Base-by-base conservation (phyloP, 75 land plant genomes). In the Ceratopteris richardii region DNA sequence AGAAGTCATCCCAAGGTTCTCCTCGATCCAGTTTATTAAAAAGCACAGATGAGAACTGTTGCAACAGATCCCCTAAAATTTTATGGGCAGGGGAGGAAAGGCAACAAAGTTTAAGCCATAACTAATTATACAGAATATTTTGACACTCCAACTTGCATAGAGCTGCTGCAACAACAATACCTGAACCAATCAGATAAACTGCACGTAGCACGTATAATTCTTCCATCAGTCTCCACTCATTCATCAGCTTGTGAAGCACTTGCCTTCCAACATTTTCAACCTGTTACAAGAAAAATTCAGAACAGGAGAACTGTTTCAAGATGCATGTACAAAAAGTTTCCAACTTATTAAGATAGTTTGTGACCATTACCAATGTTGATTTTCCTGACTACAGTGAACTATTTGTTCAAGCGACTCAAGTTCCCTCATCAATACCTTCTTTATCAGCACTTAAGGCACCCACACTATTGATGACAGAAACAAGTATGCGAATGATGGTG, bases 1-100 rank as follows among this genome's bases (percentile, higher is more conserved):
- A 93, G 58, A 82, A 85, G 66, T 93, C 98, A 80, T 93, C 95
- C 90, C 82, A 85, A 30, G 77, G 62, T 44, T 93, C 90, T 33
- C 90, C 95, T 60, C 80, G 84, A 57, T 93, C 96, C 50, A 93
- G 67, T 69, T 81, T 82, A 70, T 79, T 67, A 53, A 93, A 93
- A 19, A 85, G 71, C 59, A 88, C 87, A 12, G 77, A 61, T 62
- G 82, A 67, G 62, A 93, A 89, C 52, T 89, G 95, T 73, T 93
- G 98, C 60, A 93, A 67, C 61, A 93, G 69, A 66, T 93, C 98
- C 68, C 98, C 98, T 92, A 67, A 43, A 29, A n/a, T n/a, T 29
- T 29, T 44, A 13, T 16, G 29, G 6, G 50, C 13, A 0, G 7
- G 0, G 26, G 19, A 27, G 18, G n/a, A n/a, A n/a, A n/a, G n/a